phyloP scores from a whole-genome alignment of 225 moss, liverwort and hornwort genomes.

The Rhytidiadelphus loreus region DNA sequence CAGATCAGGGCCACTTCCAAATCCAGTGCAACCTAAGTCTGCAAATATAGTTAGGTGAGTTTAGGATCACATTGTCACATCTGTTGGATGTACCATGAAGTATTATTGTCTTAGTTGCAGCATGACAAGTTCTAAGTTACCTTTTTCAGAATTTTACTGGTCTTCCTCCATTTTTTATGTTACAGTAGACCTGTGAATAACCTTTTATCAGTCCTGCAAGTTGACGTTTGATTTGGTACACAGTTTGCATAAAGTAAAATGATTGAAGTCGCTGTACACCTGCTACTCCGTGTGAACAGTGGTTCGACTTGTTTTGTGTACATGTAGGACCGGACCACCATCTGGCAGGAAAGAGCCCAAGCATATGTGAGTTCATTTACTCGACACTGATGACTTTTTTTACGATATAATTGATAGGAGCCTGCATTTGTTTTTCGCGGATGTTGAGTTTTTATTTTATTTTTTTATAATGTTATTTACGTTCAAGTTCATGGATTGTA shows the following conservation, averaged over 20 bases:
- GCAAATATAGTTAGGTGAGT: slow-evolving; percentile 42
- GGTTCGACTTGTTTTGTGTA: slow-evolving; percentile 2
- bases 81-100: neutral
- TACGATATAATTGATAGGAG: neutral
- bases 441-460: neutral
- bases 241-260: neutral
- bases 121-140: neutral
- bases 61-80: neutral
- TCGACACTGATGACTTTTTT: neutral
- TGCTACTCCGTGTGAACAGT: neutral
- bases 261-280: neutral
- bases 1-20: slow-evolving; percentile 61
- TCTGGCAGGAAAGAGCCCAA: slow-evolving; percentile 63
- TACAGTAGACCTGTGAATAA: neutral
- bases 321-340: slow-evolving; percentile 43
- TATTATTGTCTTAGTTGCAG: neutral
- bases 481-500: neutral
- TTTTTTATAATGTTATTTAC: neutral
- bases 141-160: neutral
- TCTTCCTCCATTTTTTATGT: neutral
- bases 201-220: neutral
- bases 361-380: slow-evolving; percentile 45
- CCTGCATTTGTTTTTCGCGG: neutral
- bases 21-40: slow-evolving; percentile 41
- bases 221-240: neutral